A percentile compares a stretch with the other conserved stretches of the same genome.
Evolutionary conservation across 2,329 filamentous ascomycete genomes (phyloP).

Genomic region (Fusarium poae): DNA sequence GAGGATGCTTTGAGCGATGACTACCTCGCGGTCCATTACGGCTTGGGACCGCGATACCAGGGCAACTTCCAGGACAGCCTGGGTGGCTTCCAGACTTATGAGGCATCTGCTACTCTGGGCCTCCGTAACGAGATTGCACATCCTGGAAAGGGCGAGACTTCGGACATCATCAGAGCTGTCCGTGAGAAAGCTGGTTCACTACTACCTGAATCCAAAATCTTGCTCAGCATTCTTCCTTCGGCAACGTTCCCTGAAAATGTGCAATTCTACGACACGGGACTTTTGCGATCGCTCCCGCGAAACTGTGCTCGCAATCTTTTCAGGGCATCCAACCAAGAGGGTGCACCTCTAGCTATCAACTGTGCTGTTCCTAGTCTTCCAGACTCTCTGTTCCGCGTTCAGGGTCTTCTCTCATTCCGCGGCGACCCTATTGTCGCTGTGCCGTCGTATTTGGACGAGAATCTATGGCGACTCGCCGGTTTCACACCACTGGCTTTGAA

Average conservation of each 20-base stretch:
- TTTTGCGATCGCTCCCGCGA: slow-evolving; percentile 82
- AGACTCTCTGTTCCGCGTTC: slow-evolving; percentile 83
- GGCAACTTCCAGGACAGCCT: slow-evolving; percentile 98
- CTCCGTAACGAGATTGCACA: slow-evolving; percentile 92
- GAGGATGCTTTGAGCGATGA: slow-evolving; percentile 92
- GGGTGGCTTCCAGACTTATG: slow-evolving; percentile 95
- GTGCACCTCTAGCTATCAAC: slow-evolving; percentile 87
- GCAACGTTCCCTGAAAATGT: slow-evolving; percentile 86
- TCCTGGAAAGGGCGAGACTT: slow-evolving; percentile 88
- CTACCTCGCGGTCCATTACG: slow-evolving; percentile 88
- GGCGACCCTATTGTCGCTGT: slow-evolving; percentile 85
- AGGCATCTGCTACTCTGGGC: slow-evolving; percentile 89
- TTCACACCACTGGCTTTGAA: slow-evolving; percentile 88
- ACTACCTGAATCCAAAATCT: slow-evolving; percentile 82
- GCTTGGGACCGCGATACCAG: slow-evolving; percentile 89
- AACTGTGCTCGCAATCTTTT: slow-evolving; percentile 73
- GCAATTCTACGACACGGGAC: slow-evolving; percentile 79
- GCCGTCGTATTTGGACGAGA: slow-evolving; percentile 89
- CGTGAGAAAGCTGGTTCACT: slow-evolving; percentile 85
- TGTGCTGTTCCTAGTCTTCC: slow-evolving; percentile 88
- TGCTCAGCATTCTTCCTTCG: slow-evolving; percentile 85
- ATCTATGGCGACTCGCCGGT: slow-evolving; percentile 92
- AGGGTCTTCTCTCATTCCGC: slow-evolving; percentile 84
- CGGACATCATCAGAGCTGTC: slow-evolving; percentile 91
- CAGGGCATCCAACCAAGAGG: slow-evolving; percentile 58